Conservation (phyloP, 768 basidiomycete genomes). For the Pulveroboletus sp. region DNA sequence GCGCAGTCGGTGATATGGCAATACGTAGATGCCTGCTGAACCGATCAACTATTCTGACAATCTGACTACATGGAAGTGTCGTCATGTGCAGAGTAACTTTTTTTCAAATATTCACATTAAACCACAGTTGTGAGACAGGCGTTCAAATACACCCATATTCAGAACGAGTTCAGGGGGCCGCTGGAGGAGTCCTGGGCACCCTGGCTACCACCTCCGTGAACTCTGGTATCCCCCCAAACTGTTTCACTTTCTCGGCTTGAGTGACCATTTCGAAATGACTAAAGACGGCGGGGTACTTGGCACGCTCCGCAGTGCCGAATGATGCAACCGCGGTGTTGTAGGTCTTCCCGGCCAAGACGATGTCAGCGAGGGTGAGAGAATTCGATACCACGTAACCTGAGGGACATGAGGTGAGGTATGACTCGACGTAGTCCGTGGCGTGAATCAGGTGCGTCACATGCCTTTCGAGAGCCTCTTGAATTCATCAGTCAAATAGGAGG, state of each 20-base stretch:
- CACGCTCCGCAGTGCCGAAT: conserved; percentile 12
- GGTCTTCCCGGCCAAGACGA: conserved; percentile 13
- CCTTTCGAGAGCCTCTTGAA: neutral
- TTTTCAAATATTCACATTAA: too few species aligned
- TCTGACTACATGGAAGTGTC: too few species aligned
- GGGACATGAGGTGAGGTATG: conserved; percentile 2
- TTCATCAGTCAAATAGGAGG: too few species aligned
- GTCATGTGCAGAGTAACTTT: too few species aligned
- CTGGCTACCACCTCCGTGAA: conserved; percentile 6
- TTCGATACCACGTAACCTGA: conserved; percentile 15
- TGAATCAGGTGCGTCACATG: neutral
- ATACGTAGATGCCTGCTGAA: too few species aligned
- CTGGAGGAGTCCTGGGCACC: too few species aligned
- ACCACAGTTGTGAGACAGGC: too few species aligned
- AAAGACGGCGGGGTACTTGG: conserved; percentile 15
- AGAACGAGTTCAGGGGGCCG: neutral
- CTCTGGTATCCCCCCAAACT: conserved; percentile 8
- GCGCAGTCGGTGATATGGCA: too few species aligned
- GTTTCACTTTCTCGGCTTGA: conserved; percentile 6
- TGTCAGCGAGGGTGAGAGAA: conserved; percentile 16
- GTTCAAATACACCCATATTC: neutral
- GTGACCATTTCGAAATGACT: conserved; percentile 20
- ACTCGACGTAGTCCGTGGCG: conserved; percentile 13
- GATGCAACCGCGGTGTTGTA: neutral
- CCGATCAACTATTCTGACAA: too few species aligned